Base-by-base conservation (phyloP, 2,329 filamentous ascomycete species). In the Trichoderma brevicompactum region DNA sequence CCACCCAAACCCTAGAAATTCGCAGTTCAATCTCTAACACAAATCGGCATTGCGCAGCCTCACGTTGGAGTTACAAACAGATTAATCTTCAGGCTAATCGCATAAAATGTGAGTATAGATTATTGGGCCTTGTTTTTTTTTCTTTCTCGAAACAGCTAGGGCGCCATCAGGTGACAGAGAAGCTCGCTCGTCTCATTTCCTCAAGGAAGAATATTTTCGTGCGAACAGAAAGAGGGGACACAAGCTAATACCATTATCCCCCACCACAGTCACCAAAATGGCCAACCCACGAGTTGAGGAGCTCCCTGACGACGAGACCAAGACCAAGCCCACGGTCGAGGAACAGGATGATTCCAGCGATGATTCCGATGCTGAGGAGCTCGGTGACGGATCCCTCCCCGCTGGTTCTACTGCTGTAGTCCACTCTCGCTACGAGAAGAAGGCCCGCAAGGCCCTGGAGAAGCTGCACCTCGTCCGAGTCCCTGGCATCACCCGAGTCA, bases 381-480 rank as follows among this genome's bases (percentile, higher is more conserved):
- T 91, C 74, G 89, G 87, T 74, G 93, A 95, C 80, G 89, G 87
- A 69, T 87, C 87, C 73, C 79, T 87, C 72, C 92, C 94, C 78
- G 90, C 91, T 72, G 95, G 94, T 78, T 92, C 93, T 76, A 88
- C 90, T 71, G 91, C 94, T 77, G 88, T 95, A 75, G 90, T 99
- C 77, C 94, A 98, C 88, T 97, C 92, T 79, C 93, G 95, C 82
- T 98, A 98, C 85, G 95, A 99, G 91, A 99, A 99, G 92, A 99
- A 99, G 90, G 96, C 95, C 75, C 91, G 95, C 84, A 99, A 99
- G 89, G 93, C 94, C 77, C 96, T 99, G 79, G 92, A 93, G 81
- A 99, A 99, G 89, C 89, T 98, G 78, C 94, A 96, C 79, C 85
- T 99, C 79, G 95, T 92, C 87, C 93, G 94, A 78, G 91, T 99